Conservation (phyloP, 1,284 basidiomycete genomes). For the Melampsora larici-populina region DNA sequence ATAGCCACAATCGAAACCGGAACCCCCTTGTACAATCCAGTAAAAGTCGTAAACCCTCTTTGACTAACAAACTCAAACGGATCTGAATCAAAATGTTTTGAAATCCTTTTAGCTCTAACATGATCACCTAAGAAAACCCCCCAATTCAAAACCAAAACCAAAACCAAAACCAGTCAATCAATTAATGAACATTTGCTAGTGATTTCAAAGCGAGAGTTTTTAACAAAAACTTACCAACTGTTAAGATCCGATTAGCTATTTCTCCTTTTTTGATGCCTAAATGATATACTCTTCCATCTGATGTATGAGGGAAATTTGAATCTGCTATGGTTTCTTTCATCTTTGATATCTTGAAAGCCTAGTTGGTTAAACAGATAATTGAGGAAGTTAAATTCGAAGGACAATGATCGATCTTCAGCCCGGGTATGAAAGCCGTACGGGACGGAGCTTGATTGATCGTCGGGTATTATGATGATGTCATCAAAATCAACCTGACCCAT, state of each 20-base stretch:
- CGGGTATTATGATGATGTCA: too few relatives aligned
- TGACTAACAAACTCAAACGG: constrained; percentile 27
- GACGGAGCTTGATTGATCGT: too few relatives aligned
- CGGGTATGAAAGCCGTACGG: too few relatives aligned
- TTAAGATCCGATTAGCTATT: constrained; percentile 25
- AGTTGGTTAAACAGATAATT: too few relatives aligned
- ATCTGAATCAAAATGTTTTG: constrained; percentile 5
- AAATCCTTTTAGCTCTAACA: constrained; percentile 23
- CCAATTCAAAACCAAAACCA: not conserved
- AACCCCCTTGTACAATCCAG: constrained; percentile 20
- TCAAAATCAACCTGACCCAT: too few relatives aligned
- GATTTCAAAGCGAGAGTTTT: not conserved
- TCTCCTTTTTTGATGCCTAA: constrained; percentile 26
- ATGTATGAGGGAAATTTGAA: constrained; percentile 32
- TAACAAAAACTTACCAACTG: constrained; percentile 7
- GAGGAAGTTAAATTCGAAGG: too few relatives aligned
- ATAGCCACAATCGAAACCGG: constrained; percentile 32
- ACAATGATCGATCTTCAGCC: too few relatives aligned
- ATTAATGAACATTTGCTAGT: not conserved
- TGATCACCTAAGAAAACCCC: constrained; percentile 8
- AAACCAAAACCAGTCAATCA: too few relatives aligned
- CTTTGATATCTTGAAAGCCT: too few relatives aligned
- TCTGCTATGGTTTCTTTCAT: constrained; percentile 29
- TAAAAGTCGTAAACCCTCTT: constrained; percentile 37
- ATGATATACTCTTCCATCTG: constrained; percentile 30